Evolutionary conservation across 257 asterid genomes (phyloP).

Genomic region (Jacaranda mimosifolia): DNA sequence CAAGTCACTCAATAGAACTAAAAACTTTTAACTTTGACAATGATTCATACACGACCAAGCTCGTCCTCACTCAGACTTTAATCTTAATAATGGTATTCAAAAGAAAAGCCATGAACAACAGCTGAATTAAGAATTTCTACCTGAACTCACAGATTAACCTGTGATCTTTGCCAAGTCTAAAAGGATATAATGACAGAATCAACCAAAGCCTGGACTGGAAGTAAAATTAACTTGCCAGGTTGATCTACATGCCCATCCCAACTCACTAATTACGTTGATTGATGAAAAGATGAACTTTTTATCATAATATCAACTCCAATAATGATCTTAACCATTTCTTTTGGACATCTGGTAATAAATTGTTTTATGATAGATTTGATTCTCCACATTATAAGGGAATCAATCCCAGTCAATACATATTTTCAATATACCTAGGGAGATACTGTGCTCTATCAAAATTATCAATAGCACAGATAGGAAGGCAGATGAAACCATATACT

Average conservation of each 20-base stretch:
- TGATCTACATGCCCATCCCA: not conserved
- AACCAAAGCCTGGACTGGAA: constrained; percentile 19
- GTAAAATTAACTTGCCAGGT: not conserved
- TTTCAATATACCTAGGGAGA: not conserved
- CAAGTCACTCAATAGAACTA: constrained; percentile 9
- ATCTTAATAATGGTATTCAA: not conserved
- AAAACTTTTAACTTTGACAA: not conserved
- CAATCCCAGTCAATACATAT: not conserved
- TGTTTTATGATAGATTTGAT: not conserved
- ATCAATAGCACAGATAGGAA: not conserved
- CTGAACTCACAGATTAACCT: not conserved
- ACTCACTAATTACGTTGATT: not conserved
- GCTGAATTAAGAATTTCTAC: not conserved
- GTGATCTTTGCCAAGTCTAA: constrained; percentile 7
- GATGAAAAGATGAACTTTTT: not conserved
- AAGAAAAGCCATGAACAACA: not conserved
- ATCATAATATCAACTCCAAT: constrained; percentile 10
- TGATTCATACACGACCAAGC: constrained; percentile 1
- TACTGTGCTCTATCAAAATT: not conserved
- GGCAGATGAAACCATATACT: not conserved
- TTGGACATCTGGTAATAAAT: not conserved
- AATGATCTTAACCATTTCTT: not conserved
- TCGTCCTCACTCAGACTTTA: not conserved
- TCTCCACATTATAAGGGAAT: not conserved
- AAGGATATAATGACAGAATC: not conserved